phyloP scores from a whole-genome alignment of 495 filamentous ascomycete species.

The Amphirosellinia nigrospora region DNA sequence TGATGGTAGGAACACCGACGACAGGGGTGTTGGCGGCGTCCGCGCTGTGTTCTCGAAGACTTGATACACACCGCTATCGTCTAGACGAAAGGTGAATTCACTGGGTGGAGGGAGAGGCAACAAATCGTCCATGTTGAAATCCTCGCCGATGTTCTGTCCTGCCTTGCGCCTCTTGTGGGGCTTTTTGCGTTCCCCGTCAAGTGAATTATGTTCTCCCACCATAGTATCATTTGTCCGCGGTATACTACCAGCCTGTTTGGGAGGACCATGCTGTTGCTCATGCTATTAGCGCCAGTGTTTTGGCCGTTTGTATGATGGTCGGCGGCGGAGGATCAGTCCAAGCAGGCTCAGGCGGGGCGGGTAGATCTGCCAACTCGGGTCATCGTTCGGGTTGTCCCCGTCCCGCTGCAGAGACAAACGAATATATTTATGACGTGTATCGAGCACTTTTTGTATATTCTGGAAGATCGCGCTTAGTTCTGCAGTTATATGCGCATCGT shows the following conservation, averaged over 20 bases:
- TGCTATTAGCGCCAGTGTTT: conserved; percentile 54
- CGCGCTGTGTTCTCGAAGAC: conserved; percentile 75
- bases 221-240: conserved; percentile 25
- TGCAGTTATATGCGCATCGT: conserved; percentile 73
- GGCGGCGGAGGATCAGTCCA: conserved; percentile 76
- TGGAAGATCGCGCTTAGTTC: conserved; percentile 85
- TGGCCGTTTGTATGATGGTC: conserved; percentile 42
- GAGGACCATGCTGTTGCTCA: conserved; percentile 62
- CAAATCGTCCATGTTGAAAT: conserved; percentile 82
- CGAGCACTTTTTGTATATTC: conserved; percentile 82
- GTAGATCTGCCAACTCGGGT: conserved; percentile 84
- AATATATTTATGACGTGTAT: conserved; percentile 89
- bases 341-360: conserved; percentile 88
- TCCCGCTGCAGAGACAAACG: conserved; percentile 81
- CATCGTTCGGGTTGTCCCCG: conserved; percentile 85
- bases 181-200: conserved; percentile 37
- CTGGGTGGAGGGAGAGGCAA: conserved; percentile 71
- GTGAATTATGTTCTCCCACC: conserved; percentile 2
- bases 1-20: conserved; percentile 82
- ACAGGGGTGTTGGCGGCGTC: conserved; percentile 68
- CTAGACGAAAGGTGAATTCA: conserved; percentile 75
- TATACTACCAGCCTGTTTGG: conserved; percentile 33
- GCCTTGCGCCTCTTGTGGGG: conserved; percentile 73
- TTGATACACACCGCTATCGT: conserved; percentile 87
- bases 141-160: conserved; percentile 88